phyloP scores from a whole-genome alignment of 192 early-diverging fungal species.

The Backusella parvicylindrica region DNA sequence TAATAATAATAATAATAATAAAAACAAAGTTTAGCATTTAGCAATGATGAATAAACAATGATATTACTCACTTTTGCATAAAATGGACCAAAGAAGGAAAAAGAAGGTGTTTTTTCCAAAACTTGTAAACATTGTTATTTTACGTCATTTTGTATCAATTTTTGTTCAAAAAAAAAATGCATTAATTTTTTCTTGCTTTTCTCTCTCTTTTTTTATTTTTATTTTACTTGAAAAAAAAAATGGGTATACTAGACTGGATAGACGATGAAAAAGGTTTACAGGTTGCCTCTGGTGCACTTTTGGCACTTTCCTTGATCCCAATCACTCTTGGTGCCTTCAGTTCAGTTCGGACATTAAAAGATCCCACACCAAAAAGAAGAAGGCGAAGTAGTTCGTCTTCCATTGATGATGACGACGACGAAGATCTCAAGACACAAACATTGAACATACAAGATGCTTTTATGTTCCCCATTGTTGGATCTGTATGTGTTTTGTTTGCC shows the following conservation, averaged over 20 bases:
- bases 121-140: not conserved
- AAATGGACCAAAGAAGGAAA: not conserved
- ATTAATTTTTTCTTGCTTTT: constrained; percentile 5
- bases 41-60: not conserved
- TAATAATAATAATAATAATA: no score
- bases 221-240: not conserved
- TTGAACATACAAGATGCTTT: constrained; percentile 85
- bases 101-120: not conserved
- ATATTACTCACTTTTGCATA: not conserved
- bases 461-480: constrained; percentile 90
- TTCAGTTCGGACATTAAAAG: constrained; percentile 39
- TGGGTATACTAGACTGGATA: not conserved
- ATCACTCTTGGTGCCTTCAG: constrained; percentile 83
- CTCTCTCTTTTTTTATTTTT: constrained; percentile 1
- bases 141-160: not conserved
- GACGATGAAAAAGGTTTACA: constrained; percentile 42
- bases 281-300: constrained; percentile 78
- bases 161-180: not conserved
- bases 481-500: constrained; percentile 78
- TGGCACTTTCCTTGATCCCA: constrained; percentile 79
- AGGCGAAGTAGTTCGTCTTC: constrained; percentile 33
- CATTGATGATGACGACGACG: constrained; percentile 52
- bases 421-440: constrained; percentile 69
- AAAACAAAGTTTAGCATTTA: not conserved
- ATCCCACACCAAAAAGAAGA: constrained; percentile 32